Percentiles rank a stretch among this genome's conserved stretches.
Evolutionary conservation across 345 rosid genomes (phyloP).

Genomic region (Limnanthes douglasii): DNA sequence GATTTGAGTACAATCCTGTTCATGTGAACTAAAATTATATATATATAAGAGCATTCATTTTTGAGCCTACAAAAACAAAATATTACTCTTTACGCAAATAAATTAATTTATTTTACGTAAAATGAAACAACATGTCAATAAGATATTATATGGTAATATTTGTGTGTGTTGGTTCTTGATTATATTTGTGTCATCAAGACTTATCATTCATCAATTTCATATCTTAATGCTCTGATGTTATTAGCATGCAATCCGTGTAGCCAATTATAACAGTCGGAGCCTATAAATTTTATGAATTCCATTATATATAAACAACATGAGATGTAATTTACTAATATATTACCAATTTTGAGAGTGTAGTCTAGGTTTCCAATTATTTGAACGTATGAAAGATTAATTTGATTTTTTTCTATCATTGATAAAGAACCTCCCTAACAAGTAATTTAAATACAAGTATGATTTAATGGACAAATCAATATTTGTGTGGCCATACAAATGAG

Average conservation of each 20-base stretch:
- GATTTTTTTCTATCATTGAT: no score
- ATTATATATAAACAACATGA: not conserved
- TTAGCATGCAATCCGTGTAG: constrained; percentile 29
- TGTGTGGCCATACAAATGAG: no score
- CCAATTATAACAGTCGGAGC: no score
- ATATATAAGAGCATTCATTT: not conserved
- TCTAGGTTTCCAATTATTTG: no score
- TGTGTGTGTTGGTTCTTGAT: constrained; percentile 63
- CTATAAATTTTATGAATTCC: no score
- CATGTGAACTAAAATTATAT: constrained; percentile 37
- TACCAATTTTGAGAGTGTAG: not conserved
- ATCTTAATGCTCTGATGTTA: constrained; percentile 34
- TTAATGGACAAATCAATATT: no score
- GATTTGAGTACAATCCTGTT: constrained; percentile 57
- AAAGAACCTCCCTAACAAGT: no score
- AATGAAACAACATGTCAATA: not conserved
- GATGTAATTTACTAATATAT: not conserved
- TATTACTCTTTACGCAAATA: no score
- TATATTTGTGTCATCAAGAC: constrained; percentile 29
- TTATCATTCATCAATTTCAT: constrained; percentile 33
- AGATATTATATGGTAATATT: constrained; percentile 49
- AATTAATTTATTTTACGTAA: not conserved
- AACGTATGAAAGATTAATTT: no score
- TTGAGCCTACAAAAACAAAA: no score
- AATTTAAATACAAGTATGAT: no score